Percentiles rank a stretch among this genome's conserved stretches.
Evolutionary conservation across 2,329 filamentous ascomycete genomes (phyloP).

Genomic region (Cytospora leucostoma): DNA sequence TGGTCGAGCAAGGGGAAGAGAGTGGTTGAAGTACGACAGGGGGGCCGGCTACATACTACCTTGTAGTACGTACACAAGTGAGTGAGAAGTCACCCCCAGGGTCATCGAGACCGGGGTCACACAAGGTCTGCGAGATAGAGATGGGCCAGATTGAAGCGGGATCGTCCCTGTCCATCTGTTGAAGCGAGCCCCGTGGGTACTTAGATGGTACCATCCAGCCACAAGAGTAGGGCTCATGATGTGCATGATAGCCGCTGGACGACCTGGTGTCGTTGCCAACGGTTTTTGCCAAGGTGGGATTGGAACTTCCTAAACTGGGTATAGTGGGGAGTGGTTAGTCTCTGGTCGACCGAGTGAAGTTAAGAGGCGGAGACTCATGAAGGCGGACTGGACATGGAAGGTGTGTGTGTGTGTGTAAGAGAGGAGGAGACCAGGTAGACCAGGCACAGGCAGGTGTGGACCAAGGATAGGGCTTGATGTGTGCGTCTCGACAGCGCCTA

Average conservation of each 20-base stretch:
- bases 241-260: conserved; percentile 18
- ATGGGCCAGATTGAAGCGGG: conserved; percentile 7
- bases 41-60: background rate
- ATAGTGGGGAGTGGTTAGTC: background rate
- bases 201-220: conserved; percentile 10
- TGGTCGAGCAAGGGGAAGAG: conserved; percentile 12
- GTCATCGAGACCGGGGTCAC: background rate
- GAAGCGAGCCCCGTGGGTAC: conserved; percentile 4
- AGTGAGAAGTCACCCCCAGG: background rate
- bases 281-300: conserved; percentile 11
- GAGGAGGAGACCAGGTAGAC: background rate
- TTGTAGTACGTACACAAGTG: conserved; percentile 2
- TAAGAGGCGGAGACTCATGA: conserved; percentile 11
- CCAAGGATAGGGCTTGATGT: conserved; percentile 20
- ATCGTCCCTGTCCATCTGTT: conserved; percentile 4
- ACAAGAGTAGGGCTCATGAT: conserved; percentile 16
- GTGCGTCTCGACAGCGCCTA: conserved; percentile 22
- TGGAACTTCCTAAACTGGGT: conserved; percentile 5
- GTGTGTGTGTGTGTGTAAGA: background rate
- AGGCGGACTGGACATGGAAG: conserved; percentile 9
- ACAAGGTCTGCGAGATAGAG: conserved; percentile 8
- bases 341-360: conserved; percentile 18
- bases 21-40: conserved; percentile 8
- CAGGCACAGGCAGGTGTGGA: conserved; percentile 4
- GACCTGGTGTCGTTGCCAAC: conserved; percentile 5